Percentiles rank a stretch among this genome's conserved stretches.
Evolutionary conservation across 768 basidiomycete genomes (phyloP).

Genomic region (Auriscalpium vulgare): DNA sequence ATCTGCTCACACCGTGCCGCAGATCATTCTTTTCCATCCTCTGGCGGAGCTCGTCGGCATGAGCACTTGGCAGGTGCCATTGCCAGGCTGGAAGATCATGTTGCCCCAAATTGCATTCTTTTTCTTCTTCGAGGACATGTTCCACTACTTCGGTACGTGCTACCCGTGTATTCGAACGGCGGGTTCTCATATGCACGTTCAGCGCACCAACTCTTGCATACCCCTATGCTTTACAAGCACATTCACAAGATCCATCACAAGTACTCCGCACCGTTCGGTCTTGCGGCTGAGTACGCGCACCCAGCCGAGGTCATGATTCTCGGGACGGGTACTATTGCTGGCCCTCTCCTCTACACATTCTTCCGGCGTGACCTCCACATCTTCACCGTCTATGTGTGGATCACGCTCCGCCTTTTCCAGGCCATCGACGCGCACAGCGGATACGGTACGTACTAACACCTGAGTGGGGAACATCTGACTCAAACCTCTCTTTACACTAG

Average conservation of each 20-base stretch:
- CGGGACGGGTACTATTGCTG: conserved; percentile 83
- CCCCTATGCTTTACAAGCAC: conserved; percentile 75
- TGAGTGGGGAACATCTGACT: background rate
- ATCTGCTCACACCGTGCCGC: background rate
- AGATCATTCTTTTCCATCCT: conserved; percentile 92
- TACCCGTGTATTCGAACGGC: background rate
- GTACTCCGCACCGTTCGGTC: conserved; percentile 93
- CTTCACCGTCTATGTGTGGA: conserved; percentile 89
- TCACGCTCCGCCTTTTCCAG: conserved; percentile 89
- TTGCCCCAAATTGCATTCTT: conserved; percentile 75
- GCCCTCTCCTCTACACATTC: conserved; percentile 81
- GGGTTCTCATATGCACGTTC: background rate
- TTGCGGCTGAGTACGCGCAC: conserved; percentile 97
- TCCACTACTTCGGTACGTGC: conserved; percentile 78
- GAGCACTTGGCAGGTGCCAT: conserved; percentile 88
- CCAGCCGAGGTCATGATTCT: conserved; percentile 94
- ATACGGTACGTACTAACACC: conserved; percentile 52
- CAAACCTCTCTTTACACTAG: conserved; percentile 26
- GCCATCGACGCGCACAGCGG: conserved; percentile 97
- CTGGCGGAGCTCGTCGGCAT: conserved; percentile 84
- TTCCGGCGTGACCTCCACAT: conserved; percentile 80
- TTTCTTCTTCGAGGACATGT: conserved; percentile 94
- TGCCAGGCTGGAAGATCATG: conserved; percentile 67
- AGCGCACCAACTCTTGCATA: conserved; percentile 90
- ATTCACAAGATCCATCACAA: conserved; percentile 98